Conservation (phyloP, 441 rosid species). For the Erodium chrysanthum region DNA sequence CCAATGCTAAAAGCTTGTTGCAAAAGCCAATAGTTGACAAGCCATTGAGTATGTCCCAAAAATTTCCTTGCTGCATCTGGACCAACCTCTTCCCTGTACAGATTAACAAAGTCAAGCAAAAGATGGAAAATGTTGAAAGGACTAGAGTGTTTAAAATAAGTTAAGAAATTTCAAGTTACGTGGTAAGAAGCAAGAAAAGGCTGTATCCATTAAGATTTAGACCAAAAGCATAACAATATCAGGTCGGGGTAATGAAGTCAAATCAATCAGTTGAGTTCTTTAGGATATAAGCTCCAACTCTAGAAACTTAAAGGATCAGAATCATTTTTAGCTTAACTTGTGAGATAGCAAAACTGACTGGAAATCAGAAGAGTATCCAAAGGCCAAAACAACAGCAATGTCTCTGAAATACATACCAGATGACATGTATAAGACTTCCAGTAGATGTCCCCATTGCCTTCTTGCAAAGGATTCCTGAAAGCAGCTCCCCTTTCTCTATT, state of each 20-base stretch:
- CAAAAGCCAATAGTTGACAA: constrained; percentile 98
- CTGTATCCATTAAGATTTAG: not conserved
- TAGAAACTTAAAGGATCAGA: not conserved
- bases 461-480: constrained; percentile 95
- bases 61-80: constrained; percentile 99
- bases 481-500: constrained; percentile 88
- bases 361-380: not conserved
- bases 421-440: constrained; percentile 95
- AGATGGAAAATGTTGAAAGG: constrained; percentile 4
- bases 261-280: not conserved
- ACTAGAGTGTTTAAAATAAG: not conserved
- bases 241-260: not conserved
- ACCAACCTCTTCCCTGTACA: constrained; percentile 94
- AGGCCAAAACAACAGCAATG: constrained; percentile 3
- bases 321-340: not conserved
- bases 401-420: constrained; percentile 48
- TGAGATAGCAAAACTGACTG: not conserved
- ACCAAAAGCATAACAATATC: not conserved
- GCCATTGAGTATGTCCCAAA: constrained; percentile 99
- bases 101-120: constrained; percentile 1
- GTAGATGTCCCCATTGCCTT: constrained; percentile 84
- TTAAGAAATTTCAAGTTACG: not conserved
- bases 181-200: not conserved
- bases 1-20: constrained; percentile 95
- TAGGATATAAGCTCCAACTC: not conserved